Percentiles rank a stretch among this genome's conserved stretches.
Conservation (phyloP, 306 rosid species). For the Cicer yamashitae region DNA sequence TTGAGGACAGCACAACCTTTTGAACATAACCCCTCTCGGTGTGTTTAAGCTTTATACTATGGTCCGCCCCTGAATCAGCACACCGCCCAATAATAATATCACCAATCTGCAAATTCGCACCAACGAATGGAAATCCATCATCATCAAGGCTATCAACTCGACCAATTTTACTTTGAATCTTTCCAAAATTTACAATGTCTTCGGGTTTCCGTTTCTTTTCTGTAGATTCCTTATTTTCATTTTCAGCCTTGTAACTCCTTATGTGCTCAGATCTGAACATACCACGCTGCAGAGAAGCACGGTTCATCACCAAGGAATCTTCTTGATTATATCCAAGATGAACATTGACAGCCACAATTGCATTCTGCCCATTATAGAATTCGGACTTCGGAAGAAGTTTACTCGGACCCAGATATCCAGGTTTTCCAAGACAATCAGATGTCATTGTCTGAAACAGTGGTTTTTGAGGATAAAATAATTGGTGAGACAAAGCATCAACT, state of each 20-base stretch:
- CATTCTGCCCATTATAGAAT: slow-evolving; percentile 89
- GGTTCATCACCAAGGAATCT: slow-evolving; percentile 95
- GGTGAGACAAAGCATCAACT: slow-evolving; percentile 90
- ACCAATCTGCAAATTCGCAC: slow-evolving; percentile 90
- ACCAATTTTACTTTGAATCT: slow-evolving; percentile 83
- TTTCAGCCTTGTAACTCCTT: slow-evolving; percentile 90
- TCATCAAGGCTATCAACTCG: slow-evolving; percentile 95
- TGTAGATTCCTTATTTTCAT: slow-evolving; percentile 73
- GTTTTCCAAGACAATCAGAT: slow-evolving; percentile 84
- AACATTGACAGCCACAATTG: slow-evolving; percentile 96
- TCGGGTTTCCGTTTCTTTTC: slow-evolving; percentile 84
- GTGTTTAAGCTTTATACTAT: slow-evolving; percentile 88
- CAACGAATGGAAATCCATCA: slow-evolving; percentile 87
- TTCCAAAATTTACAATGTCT: slow-evolving; percentile 81
- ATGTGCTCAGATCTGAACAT: slow-evolving; percentile 93
- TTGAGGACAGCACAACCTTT: slow-evolving; percentile 89
- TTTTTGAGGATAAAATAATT: slow-evolving; percentile 82
- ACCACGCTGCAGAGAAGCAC: slow-evolving; percentile 95
- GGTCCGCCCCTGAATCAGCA: slow-evolving; percentile 90
- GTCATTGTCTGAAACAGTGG: slow-evolving; percentile 84
- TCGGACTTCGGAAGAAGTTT: slow-evolving; percentile 69
- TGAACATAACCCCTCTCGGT: slow-evolving; percentile 96
- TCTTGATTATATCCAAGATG: slow-evolving; percentile 97
- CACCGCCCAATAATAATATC: slow-evolving; percentile 87
- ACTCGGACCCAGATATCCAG: slow-evolving; percentile 50